Conservation (phyloP, 169 alveolate species). For the Plasmodium reichenowi region DNA sequence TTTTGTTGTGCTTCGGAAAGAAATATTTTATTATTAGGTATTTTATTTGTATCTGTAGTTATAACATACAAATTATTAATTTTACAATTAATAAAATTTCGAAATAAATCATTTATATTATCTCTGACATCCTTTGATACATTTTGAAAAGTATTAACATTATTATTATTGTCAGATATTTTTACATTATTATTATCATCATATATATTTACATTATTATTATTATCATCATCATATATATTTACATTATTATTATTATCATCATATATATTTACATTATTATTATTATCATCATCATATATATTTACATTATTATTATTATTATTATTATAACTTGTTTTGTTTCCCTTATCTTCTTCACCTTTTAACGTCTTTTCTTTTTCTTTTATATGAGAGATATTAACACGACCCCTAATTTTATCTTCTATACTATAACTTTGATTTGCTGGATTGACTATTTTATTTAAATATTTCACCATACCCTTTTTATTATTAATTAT, state of each 20-base stretch:
- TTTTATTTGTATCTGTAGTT: conserved; percentile 19
- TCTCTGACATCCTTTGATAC: conserved; percentile 48
- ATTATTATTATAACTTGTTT: not conserved
- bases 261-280: not conserved
- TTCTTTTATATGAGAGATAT: not conserved
- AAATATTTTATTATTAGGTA: not conserved
- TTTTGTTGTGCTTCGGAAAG: no score
- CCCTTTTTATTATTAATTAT: no score
- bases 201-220: not conserved
- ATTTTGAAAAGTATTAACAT: conserved; percentile 1
- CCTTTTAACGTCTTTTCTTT: not conserved
- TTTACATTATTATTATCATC: conserved; percentile 1
- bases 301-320: not conserved
- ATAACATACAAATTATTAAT: conserved; percentile 62
- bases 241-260: conserved; percentile 1
- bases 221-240: not conserved
- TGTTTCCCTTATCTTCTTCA: not conserved
- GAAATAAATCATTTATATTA: conserved; percentile 38
- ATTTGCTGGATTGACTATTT: no score
- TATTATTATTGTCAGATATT: not conserved
- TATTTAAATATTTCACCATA: no score
- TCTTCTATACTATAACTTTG: not conserved
- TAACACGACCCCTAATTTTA: not conserved
- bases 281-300: not conserved
- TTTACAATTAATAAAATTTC: conserved; percentile 46